Percentiles rank a stretch among this genome's conserved stretches.
phyloP scores from a whole-genome alignment of 176 grass and related monocot genomes.

The Rhynchospora pubera region DNA sequence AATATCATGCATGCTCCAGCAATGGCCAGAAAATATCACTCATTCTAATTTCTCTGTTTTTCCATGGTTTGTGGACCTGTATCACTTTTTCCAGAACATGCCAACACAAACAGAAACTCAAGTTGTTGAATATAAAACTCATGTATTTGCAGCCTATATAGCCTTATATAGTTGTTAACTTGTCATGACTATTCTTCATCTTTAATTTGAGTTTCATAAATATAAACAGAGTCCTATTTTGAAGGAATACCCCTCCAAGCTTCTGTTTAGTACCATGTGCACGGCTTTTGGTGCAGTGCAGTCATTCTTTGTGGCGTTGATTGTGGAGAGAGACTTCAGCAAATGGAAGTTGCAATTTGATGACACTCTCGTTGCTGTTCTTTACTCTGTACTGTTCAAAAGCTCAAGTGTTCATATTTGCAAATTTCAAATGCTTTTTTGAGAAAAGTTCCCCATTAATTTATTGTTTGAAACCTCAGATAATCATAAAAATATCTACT shows the following conservation, averaged over 20 bases:
- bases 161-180: neutral
- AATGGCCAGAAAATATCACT: neutral
- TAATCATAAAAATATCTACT: neutral
- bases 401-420: too few species aligned
- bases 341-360: conserved; percentile 56
- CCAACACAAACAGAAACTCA: neutral
- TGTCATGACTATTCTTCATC: neutral
- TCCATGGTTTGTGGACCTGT: neutral
- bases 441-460: too few species aligned
- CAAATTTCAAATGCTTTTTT: too few species aligned
- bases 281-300: conserved; percentile 35
- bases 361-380: conserved; percentile 38
- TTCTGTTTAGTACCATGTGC: conserved; percentile 42
- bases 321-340: conserved; percentile 33
- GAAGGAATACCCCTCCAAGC: conserved; percentile 72
- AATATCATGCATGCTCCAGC: neutral
- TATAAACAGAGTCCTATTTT: conserved; percentile 31
- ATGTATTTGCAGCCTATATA: neutral
- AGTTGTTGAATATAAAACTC: neutral
- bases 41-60: neutral
- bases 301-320: conserved; percentile 39
- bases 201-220: neutral
- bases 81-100: neutral
- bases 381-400: conserved; percentile 27
- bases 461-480: neutral